Evolutionary conservation across 23 red algal genomes (phyloP).

Genomic region (Gracilariopsis chorda): DNA sequence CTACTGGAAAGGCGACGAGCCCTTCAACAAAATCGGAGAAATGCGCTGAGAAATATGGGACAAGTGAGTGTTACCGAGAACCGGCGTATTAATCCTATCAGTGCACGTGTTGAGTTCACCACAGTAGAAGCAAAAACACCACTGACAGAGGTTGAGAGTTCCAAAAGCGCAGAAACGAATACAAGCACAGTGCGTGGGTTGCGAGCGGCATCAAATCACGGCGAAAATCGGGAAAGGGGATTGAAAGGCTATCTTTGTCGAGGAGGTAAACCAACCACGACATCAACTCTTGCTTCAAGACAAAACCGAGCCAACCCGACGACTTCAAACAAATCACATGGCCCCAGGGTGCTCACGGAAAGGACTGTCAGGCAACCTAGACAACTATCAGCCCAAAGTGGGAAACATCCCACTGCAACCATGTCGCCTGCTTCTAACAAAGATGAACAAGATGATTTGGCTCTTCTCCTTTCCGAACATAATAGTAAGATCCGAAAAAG

Average conservation of each 20-base stretch:
- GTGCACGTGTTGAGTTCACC: conserved; percentile 38
- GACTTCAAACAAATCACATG: too few relatives aligned
- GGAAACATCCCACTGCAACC: too few relatives aligned
- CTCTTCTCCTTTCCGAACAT: conserved; percentile 28
- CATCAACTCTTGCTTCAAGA: background rate
- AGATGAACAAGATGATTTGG: background rate
- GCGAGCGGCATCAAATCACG: background rate
- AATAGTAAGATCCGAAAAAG: conserved; percentile 28
- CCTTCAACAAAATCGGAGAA: conserved; percentile 4
- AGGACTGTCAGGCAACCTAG: too few relatives aligned
- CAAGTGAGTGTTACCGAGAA: background rate
- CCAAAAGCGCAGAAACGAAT: background rate
- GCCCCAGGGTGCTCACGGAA: too few relatives aligned
- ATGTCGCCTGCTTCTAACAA: too few relatives aligned
- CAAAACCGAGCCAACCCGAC: background rate
- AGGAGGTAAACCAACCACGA: background rate
- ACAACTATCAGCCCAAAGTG: too few relatives aligned
- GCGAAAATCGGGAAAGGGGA: background rate
- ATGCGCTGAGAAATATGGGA: conserved; percentile 3
- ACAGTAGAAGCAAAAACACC: background rate
- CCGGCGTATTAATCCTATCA: background rate
- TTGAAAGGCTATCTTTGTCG: background rate
- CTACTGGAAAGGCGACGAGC: conserved; percentile 25
- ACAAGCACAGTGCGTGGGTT: background rate
- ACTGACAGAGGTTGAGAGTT: background rate